Base-by-base conservation (phyloP, 1,139 yeast genomes). In the Ogataea hybrid region DNA sequence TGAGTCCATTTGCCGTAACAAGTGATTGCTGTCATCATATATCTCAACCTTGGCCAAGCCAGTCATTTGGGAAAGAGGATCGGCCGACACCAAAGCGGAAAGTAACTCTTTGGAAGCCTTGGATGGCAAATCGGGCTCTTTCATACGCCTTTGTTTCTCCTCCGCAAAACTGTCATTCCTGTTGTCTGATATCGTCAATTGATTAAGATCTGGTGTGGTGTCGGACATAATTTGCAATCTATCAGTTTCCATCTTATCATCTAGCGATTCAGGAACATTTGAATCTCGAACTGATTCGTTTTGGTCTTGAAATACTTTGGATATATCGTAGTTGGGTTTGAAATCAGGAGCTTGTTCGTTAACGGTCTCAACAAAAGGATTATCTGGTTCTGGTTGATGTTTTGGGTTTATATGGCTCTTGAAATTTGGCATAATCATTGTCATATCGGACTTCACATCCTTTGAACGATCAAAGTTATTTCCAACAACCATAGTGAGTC, bases 341-440 rank as follows among this genome's bases (percentile, higher is more conserved):
- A 9, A 20, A 3, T 37, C 43, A 12, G 37, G 28, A 18, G 22
- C 6, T 3, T 18, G 36, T 3, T 25, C 4, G 7, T 38, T 20
- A 2, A 44, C 35, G 20, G 42, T 46, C 25, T 44, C 47, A 7
- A 35, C 41, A 28, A 39, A 37, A 2, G 39, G 47, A 16, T 34
- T 36, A 5, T 40, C 48, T 12, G 9, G 16, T 6, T 28, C 43
- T 3, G 20, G 41, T 6, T 35, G 15, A 14, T 17, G 14, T 5
- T 21, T 12, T 4, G 11, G 14, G 32, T 40, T 31, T n/a, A 22
- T 23, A 2, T 41, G 12, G 12, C 44, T 50, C 25, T 43, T 48
- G 25, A 52, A 51, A 17, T 49, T 55, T 1, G 64, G 63, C 39
- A 58, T 44, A 5, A 60, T 56, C 62, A 58, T 57, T 2, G 64